These are phyloP conservation scores for Asterophora lycoperdoides DNA, from an alignment of 768 basidiomycete species.

Conservation along the genomic window DNA sequence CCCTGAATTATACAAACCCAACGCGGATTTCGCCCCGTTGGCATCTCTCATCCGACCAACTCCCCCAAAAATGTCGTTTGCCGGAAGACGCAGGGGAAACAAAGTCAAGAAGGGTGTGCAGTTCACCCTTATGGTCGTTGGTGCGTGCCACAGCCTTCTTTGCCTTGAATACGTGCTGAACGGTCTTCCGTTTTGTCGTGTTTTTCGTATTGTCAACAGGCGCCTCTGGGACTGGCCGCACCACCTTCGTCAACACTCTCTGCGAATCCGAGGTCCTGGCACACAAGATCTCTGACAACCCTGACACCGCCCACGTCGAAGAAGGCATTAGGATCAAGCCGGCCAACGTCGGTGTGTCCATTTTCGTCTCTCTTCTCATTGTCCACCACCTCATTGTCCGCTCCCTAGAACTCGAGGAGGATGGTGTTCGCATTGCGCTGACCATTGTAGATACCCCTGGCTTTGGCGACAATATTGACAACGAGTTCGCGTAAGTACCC, in stretches of 20 bases:
- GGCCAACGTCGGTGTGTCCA: constrained; percentile 77
- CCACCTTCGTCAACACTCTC: constrained; percentile 98
- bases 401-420: constrained; percentile 87
- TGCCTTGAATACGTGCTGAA: neutral
- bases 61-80: constrained; percentile 65
- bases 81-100: constrained; percentile 82
- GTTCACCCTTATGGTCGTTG: constrained; percentile 97
- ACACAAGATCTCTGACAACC: constrained; percentile 82
- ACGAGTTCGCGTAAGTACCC: constrained; percentile 86
- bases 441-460: constrained; percentile 99
- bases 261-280: constrained; percentile 91
- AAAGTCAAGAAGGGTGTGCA: constrained; percentile 99
- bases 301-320: constrained; percentile 89
- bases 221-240: constrained; percentile 95
- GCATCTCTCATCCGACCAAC: constrained; percentile 22
- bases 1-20: constrained; percentile 24
- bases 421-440: constrained; percentile 95
- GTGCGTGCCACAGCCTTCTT: constrained; percentile 63
- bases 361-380: neutral
- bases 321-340: constrained; percentile 95
- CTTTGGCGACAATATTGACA: constrained; percentile 98
- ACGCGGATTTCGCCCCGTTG: constrained; percentile 27
- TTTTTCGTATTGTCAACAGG: constrained; percentile 46
- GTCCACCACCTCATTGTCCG: constrained; percentile 5
- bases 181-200: constrained; percentile 17